A percentile compares a stretch with the other conserved stretches of the same genome.
These are phyloP conservation scores for Colletotrichum sublineola DNA, from an alignment of 2,329 filamentous ascomycete genomes.

Conservation along the genomic window DNA sequence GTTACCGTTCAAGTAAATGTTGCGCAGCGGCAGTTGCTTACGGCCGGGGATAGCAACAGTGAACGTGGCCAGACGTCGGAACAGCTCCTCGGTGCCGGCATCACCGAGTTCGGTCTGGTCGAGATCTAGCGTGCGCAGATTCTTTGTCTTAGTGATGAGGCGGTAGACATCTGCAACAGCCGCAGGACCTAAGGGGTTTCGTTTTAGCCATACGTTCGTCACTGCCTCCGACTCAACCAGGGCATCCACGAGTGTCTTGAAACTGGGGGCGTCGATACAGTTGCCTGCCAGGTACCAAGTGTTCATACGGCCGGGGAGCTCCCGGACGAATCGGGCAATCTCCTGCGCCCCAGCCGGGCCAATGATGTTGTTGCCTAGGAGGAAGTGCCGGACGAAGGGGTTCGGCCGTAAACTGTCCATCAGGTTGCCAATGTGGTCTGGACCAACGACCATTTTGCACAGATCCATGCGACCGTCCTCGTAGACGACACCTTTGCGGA, in stretches of 20 bases:
- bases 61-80: conserved; percentile 53
- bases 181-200: conserved; percentile 62
- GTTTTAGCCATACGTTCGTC: conserved; percentile 67
- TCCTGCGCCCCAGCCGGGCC: conserved; percentile 61
- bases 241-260: conserved; percentile 59
- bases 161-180: conserved; percentile 57
- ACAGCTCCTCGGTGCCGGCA: conserved; percentile 59
- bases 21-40: conserved; percentile 49
- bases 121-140: conserved; percentile 64
- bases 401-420: conserved; percentile 64
- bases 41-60: conserved; percentile 46
- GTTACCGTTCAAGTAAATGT: conserved; percentile 55
- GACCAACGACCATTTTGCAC: conserved; percentile 68
- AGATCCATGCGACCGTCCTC: conserved; percentile 67
- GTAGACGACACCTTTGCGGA: conserved; percentile 59
- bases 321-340: conserved; percentile 60
- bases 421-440: conserved; percentile 62
- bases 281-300: conserved; percentile 70
- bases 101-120: conserved; percentile 66
- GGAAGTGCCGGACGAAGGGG: conserved; percentile 62
- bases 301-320: conserved; percentile 62
- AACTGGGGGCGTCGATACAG: conserved; percentile 60
- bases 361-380: conserved; percentile 68
- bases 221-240: conserved; percentile 58
- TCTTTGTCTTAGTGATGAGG: conserved; percentile 58